Percentiles rank a stretch among this genome's conserved stretches.
phyloP scores from a whole-genome alignment of 371 early-diverging fungal species.

The Mucor piriformis region DNA sequence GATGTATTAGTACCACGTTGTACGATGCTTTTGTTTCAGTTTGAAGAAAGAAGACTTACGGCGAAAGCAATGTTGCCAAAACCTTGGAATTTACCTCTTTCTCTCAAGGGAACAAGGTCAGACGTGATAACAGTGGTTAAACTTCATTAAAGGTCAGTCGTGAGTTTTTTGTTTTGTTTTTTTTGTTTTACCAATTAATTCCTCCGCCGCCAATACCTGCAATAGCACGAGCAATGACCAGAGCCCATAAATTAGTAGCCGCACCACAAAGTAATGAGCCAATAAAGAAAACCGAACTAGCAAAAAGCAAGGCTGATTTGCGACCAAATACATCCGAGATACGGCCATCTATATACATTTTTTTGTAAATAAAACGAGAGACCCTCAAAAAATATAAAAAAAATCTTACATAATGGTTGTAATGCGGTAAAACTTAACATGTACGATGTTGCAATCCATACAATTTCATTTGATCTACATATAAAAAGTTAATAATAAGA shows the following conservation, averaged over 20 bases:
- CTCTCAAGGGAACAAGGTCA: conserved; percentile 52
- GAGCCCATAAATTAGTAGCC: conserved; percentile 55
- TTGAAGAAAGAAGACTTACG: conserved; percentile 18
- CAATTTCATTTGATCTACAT: conserved; percentile 51
- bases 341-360: conserved; percentile 36
- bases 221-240: conserved; percentile 74
- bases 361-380: neutral
- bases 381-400: too few species aligned
- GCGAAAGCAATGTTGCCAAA: conserved; percentile 50
- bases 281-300: conserved; percentile 47
- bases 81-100: conserved; percentile 55
- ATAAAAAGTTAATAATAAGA: too few species aligned
- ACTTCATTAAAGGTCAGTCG: conserved; percentile 1
- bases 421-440: conserved; percentile 76
- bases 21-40: neutral
- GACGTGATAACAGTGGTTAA: conserved; percentile 47
- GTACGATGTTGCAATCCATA: conserved; percentile 80
- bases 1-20: neutral
- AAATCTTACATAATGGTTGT: conserved; percentile 78
- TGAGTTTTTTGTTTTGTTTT: neutral
- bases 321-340: conserved; percentile 71
- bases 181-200: conserved; percentile 30
- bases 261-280: conserved; percentile 58
- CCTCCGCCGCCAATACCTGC: conserved; percentile 79
- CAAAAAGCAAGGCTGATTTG: conserved; percentile 52